Conservation (phyloP, 805 yeast genomes). For the Vanderwaltozyma tropicalis region DNA sequence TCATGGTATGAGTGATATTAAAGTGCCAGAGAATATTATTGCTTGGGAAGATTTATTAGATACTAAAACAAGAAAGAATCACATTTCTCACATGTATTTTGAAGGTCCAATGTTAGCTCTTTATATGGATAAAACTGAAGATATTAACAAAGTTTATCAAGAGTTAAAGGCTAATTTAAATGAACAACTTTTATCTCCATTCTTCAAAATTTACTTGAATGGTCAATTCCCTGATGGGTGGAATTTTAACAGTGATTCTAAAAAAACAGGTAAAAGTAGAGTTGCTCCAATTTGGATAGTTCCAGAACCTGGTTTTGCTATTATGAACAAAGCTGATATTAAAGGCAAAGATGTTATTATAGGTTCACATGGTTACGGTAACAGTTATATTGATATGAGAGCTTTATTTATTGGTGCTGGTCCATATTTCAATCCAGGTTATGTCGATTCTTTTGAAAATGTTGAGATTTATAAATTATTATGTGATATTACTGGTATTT, state of each 20-base stretch:
- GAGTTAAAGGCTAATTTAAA: slow-evolving; percentile 32
- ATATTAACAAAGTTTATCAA: slow-evolving; percentile 32
- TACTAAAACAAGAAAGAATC: slow-evolving; percentile 16
- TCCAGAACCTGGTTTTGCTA: slow-evolving; percentile 71
- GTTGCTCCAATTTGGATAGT: slow-evolving; percentile 80
- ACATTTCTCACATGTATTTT: slow-evolving; percentile 8
- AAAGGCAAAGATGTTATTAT: slow-evolving; percentile 19
- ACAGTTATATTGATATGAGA: slow-evolving; percentile 68
- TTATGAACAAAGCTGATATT: slow-evolving; percentile 45
- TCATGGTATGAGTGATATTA: slow-evolving; percentile 90
- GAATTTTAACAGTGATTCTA: slow-evolving; percentile 27
- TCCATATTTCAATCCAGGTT: slow-evolving; percentile 47
- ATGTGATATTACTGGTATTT: slow-evolving; percentile 49
- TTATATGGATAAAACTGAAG: slow-evolving; percentile 2
- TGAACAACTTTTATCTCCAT: slow-evolving; percentile 8
- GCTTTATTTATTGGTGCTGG: slow-evolving; percentile 74
- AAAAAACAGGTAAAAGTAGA: slow-evolving; percentile 38
- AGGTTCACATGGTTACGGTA: slow-evolving; percentile 83
- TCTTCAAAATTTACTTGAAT: slow-evolving; percentile 35
- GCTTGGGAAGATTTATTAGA: slow-evolving; percentile 62
- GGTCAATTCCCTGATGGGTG: slow-evolving; percentile 42
- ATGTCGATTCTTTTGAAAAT: slow-evolving; percentile 55
- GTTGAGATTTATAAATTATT: slow-evolving; percentile 63
- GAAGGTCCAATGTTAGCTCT: slow-evolving; percentile 14
- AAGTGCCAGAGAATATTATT: slow-evolving; percentile 33